These are phyloP conservation scores for Trichosporon coremiiforme DNA, from an alignment of 1,284 basidiomycete genomes.

Conservation along the genomic window DNA sequence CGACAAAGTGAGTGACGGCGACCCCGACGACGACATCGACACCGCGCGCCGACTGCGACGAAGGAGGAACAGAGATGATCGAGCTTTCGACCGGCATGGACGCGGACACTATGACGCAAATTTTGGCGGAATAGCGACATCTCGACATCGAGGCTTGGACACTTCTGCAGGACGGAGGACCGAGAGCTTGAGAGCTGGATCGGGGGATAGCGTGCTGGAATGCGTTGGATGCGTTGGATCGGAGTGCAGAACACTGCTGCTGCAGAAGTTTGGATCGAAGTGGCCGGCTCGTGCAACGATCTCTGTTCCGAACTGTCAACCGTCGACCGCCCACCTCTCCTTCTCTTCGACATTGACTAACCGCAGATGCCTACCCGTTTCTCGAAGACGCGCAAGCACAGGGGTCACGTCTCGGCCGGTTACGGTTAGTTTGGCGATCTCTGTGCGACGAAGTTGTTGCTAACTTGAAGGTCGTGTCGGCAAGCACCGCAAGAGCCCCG, in stretches of 20 bases:
- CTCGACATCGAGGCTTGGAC: background rate
- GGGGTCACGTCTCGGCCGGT: constrained; percentile 97
- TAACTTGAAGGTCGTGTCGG: constrained; percentile 69
- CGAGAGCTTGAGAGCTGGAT: background rate
- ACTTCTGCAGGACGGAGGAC: background rate
- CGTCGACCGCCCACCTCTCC: background rate
- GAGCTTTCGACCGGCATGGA: background rate
- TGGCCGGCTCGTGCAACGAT: background rate
- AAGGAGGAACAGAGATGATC: constrained; percentile 6
- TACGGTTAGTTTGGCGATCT: constrained; percentile 67
- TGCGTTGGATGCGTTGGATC: background rate
- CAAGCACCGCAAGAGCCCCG: constrained; percentile 98
- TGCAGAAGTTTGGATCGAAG: background rate
- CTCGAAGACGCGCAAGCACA: constrained; percentile 96
- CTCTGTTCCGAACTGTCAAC: background rate
- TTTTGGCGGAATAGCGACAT: background rate
- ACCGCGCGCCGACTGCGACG: constrained; percentile 3
- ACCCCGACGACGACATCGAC: constrained; percentile 12
- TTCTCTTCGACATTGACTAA: constrained; percentile 16
- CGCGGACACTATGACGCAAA: background rate
- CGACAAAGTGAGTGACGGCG: constrained; percentile 9
- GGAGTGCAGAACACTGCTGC: background rate
- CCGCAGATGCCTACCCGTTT: constrained; percentile 82
- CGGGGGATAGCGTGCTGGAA: background rate
- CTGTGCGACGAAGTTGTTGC: background rate